Conservation (phyloP, 192 early-diverging fungal genomes). For the Linnemannia zychae region DNA sequence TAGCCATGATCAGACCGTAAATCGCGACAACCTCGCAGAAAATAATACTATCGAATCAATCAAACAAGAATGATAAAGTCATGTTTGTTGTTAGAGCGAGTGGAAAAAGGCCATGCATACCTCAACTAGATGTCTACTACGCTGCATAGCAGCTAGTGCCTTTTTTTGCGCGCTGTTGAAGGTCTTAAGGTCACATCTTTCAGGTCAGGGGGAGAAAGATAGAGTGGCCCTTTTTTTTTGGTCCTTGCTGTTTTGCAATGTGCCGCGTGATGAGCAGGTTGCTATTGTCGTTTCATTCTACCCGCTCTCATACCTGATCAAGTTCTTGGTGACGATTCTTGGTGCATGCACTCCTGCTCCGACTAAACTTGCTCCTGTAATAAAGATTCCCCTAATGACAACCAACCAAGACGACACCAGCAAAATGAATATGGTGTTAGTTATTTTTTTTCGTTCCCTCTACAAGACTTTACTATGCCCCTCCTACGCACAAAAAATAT, state of each 20-base stretch:
- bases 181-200: neutral
- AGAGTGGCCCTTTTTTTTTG: neutral
- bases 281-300: neutral
- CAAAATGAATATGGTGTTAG: constrained; percentile 7
- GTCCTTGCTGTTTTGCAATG: neutral
- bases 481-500: neutral
- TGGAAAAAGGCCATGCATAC: no score
- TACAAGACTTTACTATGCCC: neutral
- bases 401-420: neutral
- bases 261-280: neutral
- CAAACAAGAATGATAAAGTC: neutral
- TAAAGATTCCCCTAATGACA: constrained; percentile 91
- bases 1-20: constrained; percentile 98
- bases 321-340: constrained; percentile 95
- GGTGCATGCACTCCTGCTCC: constrained; percentile 93
- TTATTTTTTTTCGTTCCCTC: neutral
- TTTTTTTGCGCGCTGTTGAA: neutral
- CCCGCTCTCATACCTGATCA: constrained; percentile 76
- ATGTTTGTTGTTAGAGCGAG: no score
- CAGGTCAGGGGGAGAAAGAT: neutral
- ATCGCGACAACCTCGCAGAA: constrained; percentile 99
- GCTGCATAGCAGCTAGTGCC: neutral
- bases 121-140: neutral
- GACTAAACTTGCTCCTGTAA: constrained; percentile 89
- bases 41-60: constrained; percentile 78